Percentiles rank a stretch among this genome's conserved stretches.
phyloP scores from a whole-genome alignment of 257 asterid genomes.

The Verbascum thapsus region DNA sequence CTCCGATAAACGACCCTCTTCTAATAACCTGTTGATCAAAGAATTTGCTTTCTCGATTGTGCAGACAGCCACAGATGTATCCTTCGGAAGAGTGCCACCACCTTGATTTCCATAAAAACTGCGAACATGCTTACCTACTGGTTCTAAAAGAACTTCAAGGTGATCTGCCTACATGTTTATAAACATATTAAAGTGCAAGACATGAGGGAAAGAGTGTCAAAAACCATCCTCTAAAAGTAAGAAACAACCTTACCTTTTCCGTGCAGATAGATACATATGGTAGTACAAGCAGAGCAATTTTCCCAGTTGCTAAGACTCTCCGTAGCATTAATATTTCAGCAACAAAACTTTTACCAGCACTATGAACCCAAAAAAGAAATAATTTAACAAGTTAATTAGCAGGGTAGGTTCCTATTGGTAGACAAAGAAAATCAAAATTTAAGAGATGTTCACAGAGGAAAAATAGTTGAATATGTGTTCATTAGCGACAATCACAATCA shows the following conservation, averaged over 20 bases:
- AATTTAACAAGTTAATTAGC: slow-evolving; percentile 12
- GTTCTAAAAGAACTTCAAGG: slow-evolving; percentile 85
- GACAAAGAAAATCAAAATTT: background rate
- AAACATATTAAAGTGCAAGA: slow-evolving; percentile 22
- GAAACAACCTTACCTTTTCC: slow-evolving; percentile 67
- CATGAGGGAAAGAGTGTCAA: slow-evolving; percentile 19
- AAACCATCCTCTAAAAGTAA: slow-evolving; percentile 21
- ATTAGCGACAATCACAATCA: background rate
- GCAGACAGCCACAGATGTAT: slow-evolving; percentile 92
- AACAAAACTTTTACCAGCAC: slow-evolving; percentile 99
- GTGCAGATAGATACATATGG: slow-evolving; percentile 95
- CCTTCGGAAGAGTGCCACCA: slow-evolving; percentile 91
- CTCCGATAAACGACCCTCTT: slow-evolving; percentile 93
- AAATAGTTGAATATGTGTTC: background rate
- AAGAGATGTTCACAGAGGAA: slow-evolving; percentile 7
- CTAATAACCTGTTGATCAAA: slow-evolving; percentile 79
- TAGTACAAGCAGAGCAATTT: slow-evolving; percentile 93
- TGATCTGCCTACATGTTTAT: slow-evolving; percentile 75
- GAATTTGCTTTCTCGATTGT: slow-evolving; percentile 98
- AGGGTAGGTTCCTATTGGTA: background rate
- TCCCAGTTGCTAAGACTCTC: slow-evolving; percentile 76
- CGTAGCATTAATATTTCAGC: slow-evolving; percentile 96
- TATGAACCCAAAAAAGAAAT: slow-evolving; percentile 34
- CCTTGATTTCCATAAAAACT: slow-evolving; percentile 99
- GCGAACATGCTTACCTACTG: slow-evolving; percentile 85